These are phyloP conservation scores for Candida loeiensis DNA, from an alignment of 805 yeast species.

Conservation along the genomic window DNA sequence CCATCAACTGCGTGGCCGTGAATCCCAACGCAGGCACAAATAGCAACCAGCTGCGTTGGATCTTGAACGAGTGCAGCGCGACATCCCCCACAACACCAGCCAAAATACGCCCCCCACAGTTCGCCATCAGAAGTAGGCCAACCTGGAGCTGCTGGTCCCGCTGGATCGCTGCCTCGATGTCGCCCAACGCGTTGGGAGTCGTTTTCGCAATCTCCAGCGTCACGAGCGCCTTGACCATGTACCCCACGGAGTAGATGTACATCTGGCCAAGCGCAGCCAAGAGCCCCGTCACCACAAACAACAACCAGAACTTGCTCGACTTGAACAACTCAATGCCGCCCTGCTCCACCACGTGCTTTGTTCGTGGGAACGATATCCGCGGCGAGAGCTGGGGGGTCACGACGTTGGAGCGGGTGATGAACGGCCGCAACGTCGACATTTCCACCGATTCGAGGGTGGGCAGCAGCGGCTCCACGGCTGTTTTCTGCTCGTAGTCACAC, in stretches of 20 bases:
- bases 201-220: conserved; percentile 10
- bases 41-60: conserved; percentile 53
- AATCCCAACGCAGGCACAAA: conserved; percentile 50
- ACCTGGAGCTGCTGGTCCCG: conserved; percentile 68
- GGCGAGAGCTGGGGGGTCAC: conserved; percentile 10
- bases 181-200: conserved; percentile 1
- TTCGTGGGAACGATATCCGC: conserved; percentile 4
- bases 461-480: neutral
- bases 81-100: conserved; percentile 66
- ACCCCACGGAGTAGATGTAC: conserved; percentile 47
- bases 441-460: conserved; percentile 7
- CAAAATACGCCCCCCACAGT: conserved; percentile 61
- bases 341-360: neutral
- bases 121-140: conserved; percentile 62
- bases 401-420: conserved; percentile 6
- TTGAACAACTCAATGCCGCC: conserved; percentile 20
- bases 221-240: conserved; percentile 40
- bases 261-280: conserved; percentile 44
- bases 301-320: conserved; percentile 34
- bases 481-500: conserved; percentile 33
- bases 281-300: conserved; percentile 35
- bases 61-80: conserved; percentile 42
- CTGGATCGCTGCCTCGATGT: conserved; percentile 39
- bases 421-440: conserved; percentile 8
- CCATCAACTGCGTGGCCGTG: conserved; percentile 49